phyloP scores from a whole-genome alignment of 352 stramenopile genomes.

The Phytophthora pinifolia region DNA sequence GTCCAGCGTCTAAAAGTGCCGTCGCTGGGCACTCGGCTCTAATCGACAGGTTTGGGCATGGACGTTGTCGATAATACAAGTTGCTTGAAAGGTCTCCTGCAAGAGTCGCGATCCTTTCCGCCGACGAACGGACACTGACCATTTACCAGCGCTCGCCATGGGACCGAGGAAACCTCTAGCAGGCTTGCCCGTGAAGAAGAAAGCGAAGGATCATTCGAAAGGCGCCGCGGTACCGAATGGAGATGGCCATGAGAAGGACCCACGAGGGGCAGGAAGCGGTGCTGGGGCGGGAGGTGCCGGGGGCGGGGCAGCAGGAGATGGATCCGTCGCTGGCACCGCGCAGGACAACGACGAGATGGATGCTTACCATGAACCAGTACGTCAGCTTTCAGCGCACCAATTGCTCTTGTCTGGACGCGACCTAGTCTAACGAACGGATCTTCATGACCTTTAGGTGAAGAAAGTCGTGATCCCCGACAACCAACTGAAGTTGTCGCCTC shows the following conservation, averaged over 20 bases:
- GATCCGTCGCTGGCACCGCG: constrained; percentile 22
- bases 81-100: constrained; percentile 19
- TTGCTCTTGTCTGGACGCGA: no score
- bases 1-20: constrained; percentile 76
- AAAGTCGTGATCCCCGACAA: constrained; percentile 80
- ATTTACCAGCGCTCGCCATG: constrained; percentile 34
- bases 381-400: constrained; percentile 1
- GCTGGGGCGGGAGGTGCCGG: constrained; percentile 14
- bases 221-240: constrained; percentile 18
- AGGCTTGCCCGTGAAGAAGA: constrained; percentile 62
- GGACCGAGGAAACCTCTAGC: constrained; percentile 44
- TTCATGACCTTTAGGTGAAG: constrained; percentile 54
- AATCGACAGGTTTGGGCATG: neutral
- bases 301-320: constrained; percentile 23
- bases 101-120: constrained; percentile 33
- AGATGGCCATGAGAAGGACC: constrained; percentile 41
- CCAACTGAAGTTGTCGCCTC: constrained; percentile 88
- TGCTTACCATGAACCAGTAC: constrained; percentile 73
- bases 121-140: constrained; percentile 7
- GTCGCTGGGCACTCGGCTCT: constrained; percentile 34
- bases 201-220: constrained; percentile 50
- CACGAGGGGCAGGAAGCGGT: constrained; percentile 18
- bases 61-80: neutral
- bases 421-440: no score
- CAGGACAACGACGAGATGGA: constrained; percentile 77